Evolutionary conservation across 129 eudicot genomes (phyloP).

Genomic region (Mikania micrantha): DNA sequence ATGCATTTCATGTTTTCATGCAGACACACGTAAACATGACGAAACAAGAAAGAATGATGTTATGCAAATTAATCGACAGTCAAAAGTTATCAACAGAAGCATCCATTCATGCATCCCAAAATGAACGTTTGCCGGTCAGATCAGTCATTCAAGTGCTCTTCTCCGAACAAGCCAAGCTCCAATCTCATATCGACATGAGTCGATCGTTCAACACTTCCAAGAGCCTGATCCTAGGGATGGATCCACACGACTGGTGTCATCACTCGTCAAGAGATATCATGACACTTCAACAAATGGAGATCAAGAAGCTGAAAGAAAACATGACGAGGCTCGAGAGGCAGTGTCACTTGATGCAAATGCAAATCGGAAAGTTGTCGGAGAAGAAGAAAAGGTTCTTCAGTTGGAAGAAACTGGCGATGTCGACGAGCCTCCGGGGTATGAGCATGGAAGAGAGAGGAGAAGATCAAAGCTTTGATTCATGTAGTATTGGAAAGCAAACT

Average conservation of each 20-base stretch:
- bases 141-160: constrained; percentile 80
- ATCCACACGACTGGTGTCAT: constrained; percentile 38
- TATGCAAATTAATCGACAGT: constrained; percentile 59
- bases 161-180: constrained; percentile 64
- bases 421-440: constrained; percentile 16
- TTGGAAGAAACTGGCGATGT: constrained; percentile 49
- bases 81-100: constrained; percentile 81
- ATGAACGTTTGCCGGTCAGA: constrained; percentile 78
- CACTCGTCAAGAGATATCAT: constrained; percentile 47
- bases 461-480: constrained; percentile 26
- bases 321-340: constrained; percentile 68
- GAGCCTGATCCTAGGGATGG: constrained; percentile 48
- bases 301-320: constrained; percentile 61
- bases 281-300: constrained; percentile 48
- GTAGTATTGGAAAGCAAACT: constrained; percentile 44
- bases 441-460: constrained; percentile 31
- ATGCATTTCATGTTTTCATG: not conserved
- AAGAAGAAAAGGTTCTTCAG: constrained; percentile 55
- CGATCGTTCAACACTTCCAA: constrained; percentile 44
- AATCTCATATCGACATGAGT: constrained; percentile 50
- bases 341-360: constrained; percentile 52
- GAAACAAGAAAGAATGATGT: constrained; percentile 63
- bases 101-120: constrained; percentile 71
- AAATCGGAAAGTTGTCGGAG: constrained; percentile 55
- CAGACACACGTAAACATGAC: constrained; percentile 68